Base-by-base conservation (phyloP, 495 filamentous ascomycete species). In the Penicillium paxilli region DNA sequence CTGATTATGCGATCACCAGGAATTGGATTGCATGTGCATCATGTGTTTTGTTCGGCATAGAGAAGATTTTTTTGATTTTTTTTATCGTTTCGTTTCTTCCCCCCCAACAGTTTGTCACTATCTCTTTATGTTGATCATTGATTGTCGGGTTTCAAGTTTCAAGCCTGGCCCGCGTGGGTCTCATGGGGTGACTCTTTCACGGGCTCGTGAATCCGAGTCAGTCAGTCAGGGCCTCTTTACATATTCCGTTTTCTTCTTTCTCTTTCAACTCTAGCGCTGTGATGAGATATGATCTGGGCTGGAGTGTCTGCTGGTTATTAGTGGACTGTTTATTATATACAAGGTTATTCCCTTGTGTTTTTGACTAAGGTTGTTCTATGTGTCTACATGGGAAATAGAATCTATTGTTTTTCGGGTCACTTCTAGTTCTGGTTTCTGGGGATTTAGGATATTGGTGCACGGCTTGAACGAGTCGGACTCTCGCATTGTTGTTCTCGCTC, bases 21-120 rank as follows among this genome's bases (percentile, higher is more conserved):
- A 47, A 33, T 35, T 48, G 26, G 26, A 48, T 48, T 48, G 26
- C 46, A 48, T 48, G 26, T 48, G 17, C 46, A 22, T 33, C 22
- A n/a, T 38, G 35, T 38, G 46, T 33, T 33, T 21, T 38, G 46
- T 33, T 33, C n/a, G 47, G 24, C 40, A 45, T 52, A 26, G 35
- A 40, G 35, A 38, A 20, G 40, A 20, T 10, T 21, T 40, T 49
- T 28, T 51, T 12, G 19, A 14, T 24, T 23, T 3, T 25, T 24
- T 41, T 40, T 26, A 11, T 40, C n/a, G n/a, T 41, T 50, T 50
- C 10, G 17, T 28, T 47, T 20, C 35, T 42, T 42, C 40, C 3
- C 20, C 4, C 21, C 40, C 35, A 38, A 38, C 35, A n/a, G 16
- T 38, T 19, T 16, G n/a, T n/a, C n/a, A n/a, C n/a, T n/a, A n/a